Evolutionary conservation across 495 filamentous ascomycete species (phyloP).

Genomic region (Aspergillus diversus): DNA sequence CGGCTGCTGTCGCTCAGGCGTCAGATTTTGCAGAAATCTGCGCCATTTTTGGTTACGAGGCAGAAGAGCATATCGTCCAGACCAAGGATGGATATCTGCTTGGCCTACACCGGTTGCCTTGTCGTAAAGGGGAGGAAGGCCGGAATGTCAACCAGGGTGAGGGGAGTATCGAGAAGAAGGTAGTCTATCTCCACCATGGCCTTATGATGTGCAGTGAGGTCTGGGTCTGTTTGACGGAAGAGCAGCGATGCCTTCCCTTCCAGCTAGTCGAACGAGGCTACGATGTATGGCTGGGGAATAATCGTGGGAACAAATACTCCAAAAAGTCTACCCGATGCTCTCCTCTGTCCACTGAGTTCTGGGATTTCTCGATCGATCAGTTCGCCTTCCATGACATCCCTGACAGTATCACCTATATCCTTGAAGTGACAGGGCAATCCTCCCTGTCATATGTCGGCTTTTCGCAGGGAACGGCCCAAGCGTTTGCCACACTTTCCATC

Average conservation of each 20-base stretch:
- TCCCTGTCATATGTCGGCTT: constrained; percentile 97
- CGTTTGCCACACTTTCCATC: constrained; percentile 92
- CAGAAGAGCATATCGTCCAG: constrained; percentile 95
- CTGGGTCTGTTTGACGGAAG: constrained; percentile 91
- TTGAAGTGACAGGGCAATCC: constrained; percentile 76
- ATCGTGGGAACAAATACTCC: constrained; percentile 97
- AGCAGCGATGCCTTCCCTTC: constrained; percentile 84
- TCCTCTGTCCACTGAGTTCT: constrained; percentile 78
- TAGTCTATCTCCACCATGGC: constrained; percentile 95
- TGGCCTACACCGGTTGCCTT: constrained; percentile 84
- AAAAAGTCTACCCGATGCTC: constrained; percentile 82
- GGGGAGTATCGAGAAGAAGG: constrained; percentile 74
- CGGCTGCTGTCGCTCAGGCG: constrained; percentile 62
- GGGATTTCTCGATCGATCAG: constrained; percentile 97
- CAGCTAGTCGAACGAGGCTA: constrained; percentile 88
- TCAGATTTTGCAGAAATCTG: constrained; percentile 93
- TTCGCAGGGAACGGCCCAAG: constrained; percentile 95
- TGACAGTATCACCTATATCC: constrained; percentile 88
- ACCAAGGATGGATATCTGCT: constrained; percentile 93
- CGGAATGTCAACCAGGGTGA: constrained; percentile 69
- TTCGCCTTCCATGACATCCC: constrained; percentile 98
- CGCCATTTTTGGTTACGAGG: constrained; percentile 82
- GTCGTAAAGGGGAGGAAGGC: constrained; percentile 77
- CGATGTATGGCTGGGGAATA: constrained; percentile 98
- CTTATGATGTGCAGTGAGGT: constrained; percentile 99